Evolutionary conservation across 2,329 filamentous ascomycete genomes (phyloP), one percentile per base, ranked within the genome.

Genomic region (Aspergillus phoenicis): DNA sequence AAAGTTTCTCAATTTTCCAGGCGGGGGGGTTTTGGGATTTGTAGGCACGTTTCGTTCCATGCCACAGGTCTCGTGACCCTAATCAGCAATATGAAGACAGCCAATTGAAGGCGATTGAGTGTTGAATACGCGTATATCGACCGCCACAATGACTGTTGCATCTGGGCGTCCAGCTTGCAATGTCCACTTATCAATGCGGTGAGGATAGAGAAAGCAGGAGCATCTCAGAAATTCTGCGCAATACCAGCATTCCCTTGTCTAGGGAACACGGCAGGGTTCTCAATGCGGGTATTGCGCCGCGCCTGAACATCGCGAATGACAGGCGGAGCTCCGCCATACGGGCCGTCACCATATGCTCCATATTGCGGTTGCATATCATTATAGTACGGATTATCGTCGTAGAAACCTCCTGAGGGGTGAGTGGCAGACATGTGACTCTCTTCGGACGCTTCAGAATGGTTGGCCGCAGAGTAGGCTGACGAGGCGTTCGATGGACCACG

Each of bases 401-500:
- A 84, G 71, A 83, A 84, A 47, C 82, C 80, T 57, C 81, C 79
- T 24, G 79, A 75, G 58, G 81, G 79, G 63, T 78, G 76, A 4
- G 69, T 74, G 17, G 71, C 74, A 13, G 79, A 79, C 71, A 84
- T 78, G 38, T 81, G 80, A 58, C 80, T 81, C 47, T 87, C 85
- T 20, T 82, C 83, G 13, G 85, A 87, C 20, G 80, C 77, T 63
- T 89, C 86, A 0, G 94, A 97, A 62, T 86, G 87, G 48, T 87
- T 88, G 7, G 87, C 90, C 11, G 89, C 89, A 65, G 93, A 97
- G 80, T 98, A 99, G 1, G 91, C 93, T 0, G 95, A 98, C 0
- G 95, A 99, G 5, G 95, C 95, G 72, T 98, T 98, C 5, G 94
- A 98, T 2, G 92, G 89, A 1, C 95, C 95, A 57, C 95, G 90